These are phyloP conservation scores for Stellera chamaejasme DNA, from an alignment of 345 rosid genomes.

Conservation along the genomic window DNA sequence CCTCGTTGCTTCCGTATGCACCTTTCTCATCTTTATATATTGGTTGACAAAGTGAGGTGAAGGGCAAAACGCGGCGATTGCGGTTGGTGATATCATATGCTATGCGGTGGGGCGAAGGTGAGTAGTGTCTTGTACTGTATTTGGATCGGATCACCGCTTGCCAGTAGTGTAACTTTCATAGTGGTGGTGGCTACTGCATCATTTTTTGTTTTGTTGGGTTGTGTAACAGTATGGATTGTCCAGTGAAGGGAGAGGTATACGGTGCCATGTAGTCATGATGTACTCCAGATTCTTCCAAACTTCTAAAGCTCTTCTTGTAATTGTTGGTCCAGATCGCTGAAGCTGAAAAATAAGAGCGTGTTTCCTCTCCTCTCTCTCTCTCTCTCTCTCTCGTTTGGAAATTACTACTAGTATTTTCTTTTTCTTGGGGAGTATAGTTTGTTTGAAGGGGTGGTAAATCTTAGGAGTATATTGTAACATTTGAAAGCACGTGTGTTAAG, in stretches of 20 bases:
- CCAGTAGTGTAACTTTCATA: neutral
- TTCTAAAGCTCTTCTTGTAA: too few species aligned
- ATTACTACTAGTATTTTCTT: too few species aligned
- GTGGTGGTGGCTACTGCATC: neutral
- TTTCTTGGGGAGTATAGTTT: too few species aligned
- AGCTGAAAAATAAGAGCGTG: too few species aligned
- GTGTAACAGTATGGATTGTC: slow-evolving; percentile 10
- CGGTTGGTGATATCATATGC: neutral
- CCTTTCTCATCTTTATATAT: slow-evolving; percentile 81
- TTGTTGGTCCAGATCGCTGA: too few species aligned
- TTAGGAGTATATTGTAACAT: too few species aligned
- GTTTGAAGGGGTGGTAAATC: too few species aligned
- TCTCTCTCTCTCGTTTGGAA: too few species aligned
- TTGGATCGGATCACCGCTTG: slow-evolving; percentile 12
- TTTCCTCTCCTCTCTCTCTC: too few species aligned
- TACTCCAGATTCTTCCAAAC: neutral
- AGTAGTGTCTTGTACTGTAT: slow-evolving; percentile 15
- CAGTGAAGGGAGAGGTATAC: slow-evolving; percentile 9
- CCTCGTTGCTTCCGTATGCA: slow-evolving; percentile 93
- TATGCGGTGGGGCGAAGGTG: slow-evolving; percentile 9
- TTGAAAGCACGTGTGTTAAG: too few species aligned
- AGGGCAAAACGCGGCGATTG: slow-evolving; percentile 11
- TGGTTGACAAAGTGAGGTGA: slow-evolving; percentile 79
- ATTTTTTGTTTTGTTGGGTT: slow-evolving; percentile 16
- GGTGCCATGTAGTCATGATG: neutral